A percentile compares a stretch with the other conserved stretches of the same genome.
These are phyloP conservation scores for Nelumbo lutea DNA, from an alignment of 164 flowering plant species.

Conservation along the genomic window DNA sequence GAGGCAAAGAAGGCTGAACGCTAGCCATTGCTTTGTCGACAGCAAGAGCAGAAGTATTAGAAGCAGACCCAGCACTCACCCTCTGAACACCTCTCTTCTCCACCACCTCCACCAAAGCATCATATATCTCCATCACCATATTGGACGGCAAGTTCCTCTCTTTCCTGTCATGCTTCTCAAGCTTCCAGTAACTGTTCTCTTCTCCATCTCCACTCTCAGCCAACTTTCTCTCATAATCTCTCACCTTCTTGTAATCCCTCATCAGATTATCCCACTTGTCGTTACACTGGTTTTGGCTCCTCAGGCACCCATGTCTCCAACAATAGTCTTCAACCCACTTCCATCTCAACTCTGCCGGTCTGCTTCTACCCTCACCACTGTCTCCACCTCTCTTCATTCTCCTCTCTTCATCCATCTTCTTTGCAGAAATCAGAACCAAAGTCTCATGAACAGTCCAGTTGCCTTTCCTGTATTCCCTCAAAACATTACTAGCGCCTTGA, in stretches of 20 bases:
- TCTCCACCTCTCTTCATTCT: conserved; percentile 40
- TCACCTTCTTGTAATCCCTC: conserved; percentile 88
- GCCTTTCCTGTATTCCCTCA: conserved; percentile 80
- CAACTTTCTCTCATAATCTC: conserved; percentile 51
- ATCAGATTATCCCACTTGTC: conserved; percentile 90
- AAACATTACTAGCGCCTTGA: conserved; percentile 19
- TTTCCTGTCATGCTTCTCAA: conserved; percentile 68
- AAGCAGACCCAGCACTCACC: conserved; percentile 9
- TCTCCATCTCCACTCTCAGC: conserved; percentile 21
- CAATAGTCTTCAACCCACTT: conserved; percentile 88
- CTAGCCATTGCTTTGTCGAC: conserved; percentile 14
- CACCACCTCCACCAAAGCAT: conserved; percentile 64
- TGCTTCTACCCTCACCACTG: conserved; percentile 23
- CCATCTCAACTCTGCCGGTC: conserved; percentile 69
- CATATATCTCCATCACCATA: conserved; percentile 56
- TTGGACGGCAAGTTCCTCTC: conserved; percentile 64
- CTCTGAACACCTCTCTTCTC: conserved; percentile 39
- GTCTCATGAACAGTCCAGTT: conserved; percentile 79
- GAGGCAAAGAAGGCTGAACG: conserved; percentile 17
- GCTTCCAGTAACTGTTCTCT: conserved; percentile 53
- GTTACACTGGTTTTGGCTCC: conserved; percentile 88
- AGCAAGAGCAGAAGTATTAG: conserved; percentile 5
- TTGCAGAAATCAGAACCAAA: conserved; percentile 64
- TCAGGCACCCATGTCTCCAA: conserved; percentile 63
- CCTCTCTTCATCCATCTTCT: conserved; percentile 75